Conservation (phyloP, 441 rosid species). For the Corymbia citriodora region DNA sequence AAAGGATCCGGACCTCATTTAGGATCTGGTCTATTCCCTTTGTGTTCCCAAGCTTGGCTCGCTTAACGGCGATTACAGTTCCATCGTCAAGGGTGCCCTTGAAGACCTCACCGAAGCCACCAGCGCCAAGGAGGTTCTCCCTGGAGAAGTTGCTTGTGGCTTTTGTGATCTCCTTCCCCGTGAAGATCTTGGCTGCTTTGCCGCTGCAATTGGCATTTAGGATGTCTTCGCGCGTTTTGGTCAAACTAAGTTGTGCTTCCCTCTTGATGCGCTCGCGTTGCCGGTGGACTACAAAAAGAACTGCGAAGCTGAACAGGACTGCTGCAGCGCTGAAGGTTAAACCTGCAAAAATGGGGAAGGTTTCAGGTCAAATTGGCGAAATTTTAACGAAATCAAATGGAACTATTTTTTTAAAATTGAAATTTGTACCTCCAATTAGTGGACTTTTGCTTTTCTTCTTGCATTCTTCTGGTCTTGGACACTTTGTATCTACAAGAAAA, state of each 20-base stretch:
- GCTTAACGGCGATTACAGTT: not conserved
- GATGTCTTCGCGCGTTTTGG: constrained; percentile 33
- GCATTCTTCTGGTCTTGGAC: constrained; percentile 28
- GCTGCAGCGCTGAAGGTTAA: constrained; percentile 27
- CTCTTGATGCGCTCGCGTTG: constrained; percentile 16
- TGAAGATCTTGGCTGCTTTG: constrained; percentile 36
- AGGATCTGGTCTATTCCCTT: not conserved
- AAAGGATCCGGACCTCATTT: not conserved
- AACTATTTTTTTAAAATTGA: not conserved
- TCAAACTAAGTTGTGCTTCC: constrained; percentile 26
- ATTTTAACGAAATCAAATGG: not conserved
- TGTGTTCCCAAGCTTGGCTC: not conserved
- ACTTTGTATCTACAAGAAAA: not conserved
- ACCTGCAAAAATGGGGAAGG: constrained; percentile 18
- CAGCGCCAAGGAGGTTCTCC: constrained; percentile 35
- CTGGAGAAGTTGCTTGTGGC: constrained; percentile 45
- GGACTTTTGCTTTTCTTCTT: constrained; percentile 26
- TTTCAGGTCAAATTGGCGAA: not conserved
- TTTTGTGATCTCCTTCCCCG: constrained; percentile 32
- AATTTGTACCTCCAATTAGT: not conserved
- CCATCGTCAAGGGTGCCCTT: not conserved
- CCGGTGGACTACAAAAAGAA: constrained; percentile 11
- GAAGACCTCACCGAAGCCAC: constrained; percentile 28
- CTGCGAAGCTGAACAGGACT: constrained; percentile 2
- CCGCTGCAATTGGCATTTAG: constrained; percentile 30